Evolutionary conservation across 192 early-diverging fungal species (phyloP).

Genomic region (Coemansia javaensis): DNA sequence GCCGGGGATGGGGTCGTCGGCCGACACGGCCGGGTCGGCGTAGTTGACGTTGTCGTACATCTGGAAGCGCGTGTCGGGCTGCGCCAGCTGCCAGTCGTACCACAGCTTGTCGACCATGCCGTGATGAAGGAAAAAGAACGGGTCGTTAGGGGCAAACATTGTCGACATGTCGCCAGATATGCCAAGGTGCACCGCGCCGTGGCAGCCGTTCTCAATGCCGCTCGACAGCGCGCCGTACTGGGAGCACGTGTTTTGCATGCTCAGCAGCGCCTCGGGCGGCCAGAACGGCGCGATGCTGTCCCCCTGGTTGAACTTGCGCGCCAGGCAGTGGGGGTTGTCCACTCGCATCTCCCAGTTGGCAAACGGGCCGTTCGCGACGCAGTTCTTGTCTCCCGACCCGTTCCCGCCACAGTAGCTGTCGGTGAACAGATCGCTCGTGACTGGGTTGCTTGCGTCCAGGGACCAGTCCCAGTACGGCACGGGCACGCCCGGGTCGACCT

Average conservation of each 20-base stretch:
- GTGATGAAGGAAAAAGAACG: constrained; percentile 64
- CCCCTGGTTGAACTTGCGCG: constrained; percentile 49
- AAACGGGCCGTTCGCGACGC: constrained; percentile 39
- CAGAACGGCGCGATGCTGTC: constrained; percentile 44
- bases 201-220: constrained; percentile 50
- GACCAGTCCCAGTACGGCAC: constrained; percentile 56
- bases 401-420: constrained; percentile 50
- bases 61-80: constrained; percentile 34
- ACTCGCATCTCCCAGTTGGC: constrained; percentile 41
- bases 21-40: constrained; percentile 15
- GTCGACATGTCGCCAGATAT: constrained; percentile 53
- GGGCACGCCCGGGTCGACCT: constrained; percentile 42
- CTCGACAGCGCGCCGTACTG: constrained; percentile 47
- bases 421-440: constrained; percentile 30
- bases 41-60: constrained; percentile 46
- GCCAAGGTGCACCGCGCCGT: constrained; percentile 50
- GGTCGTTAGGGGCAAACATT: constrained; percentile 58
- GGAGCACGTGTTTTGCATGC: constrained; percentile 38
- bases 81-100: constrained; percentile 55
- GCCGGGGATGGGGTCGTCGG: constrained; percentile 39
- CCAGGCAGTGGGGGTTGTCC: constrained; percentile 36
- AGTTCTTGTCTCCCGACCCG: constrained; percentile 29
- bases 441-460: constrained; percentile 44
- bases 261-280: constrained; percentile 46
- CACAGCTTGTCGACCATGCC: constrained; percentile 60